Evolutionary conservation across 257 asterid species (phyloP).

Genomic region (Plantago elongata): DNA sequence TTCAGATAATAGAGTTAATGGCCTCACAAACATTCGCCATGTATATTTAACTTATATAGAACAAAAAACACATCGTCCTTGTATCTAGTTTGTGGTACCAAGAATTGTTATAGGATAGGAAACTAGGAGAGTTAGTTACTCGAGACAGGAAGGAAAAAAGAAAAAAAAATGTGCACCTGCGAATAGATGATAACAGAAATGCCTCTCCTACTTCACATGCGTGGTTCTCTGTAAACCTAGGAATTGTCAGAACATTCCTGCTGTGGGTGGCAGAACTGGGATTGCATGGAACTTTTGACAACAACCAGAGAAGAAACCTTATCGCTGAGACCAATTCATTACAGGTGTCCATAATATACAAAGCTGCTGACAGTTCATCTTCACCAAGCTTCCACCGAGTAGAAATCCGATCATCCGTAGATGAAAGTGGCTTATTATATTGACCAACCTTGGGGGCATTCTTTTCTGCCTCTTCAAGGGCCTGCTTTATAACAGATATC

Average conservation of each 20-base stretch:
- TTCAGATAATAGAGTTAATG: neutral
- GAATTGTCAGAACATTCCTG: constrained; percentile 55
- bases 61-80: neutral
- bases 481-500: constrained; percentile 63
- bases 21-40: neutral
- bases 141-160: neutral
- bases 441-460: constrained; percentile 56
- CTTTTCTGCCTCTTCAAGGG: constrained; percentile 77
- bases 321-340: constrained; percentile 65
- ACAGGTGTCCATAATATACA: constrained; percentile 83
- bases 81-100: constrained; percentile 1
- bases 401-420: constrained; percentile 64
- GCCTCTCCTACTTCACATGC: constrained; percentile 81
- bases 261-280: constrained; percentile 54
- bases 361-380: constrained; percentile 68
- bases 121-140: neutral
- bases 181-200: constrained; percentile 69
- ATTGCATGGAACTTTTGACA: constrained; percentile 67
- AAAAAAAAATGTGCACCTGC: constrained; percentile 45
- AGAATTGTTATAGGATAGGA: neutral
- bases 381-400: constrained; percentile 84
- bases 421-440: constrained; percentile 50
- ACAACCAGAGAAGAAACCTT: constrained; percentile 87
- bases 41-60: neutral
- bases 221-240: constrained; percentile 58